phyloP scores from a whole-genome alignment of 2,329 filamentous ascomycete genomes.

The Ophiocordyceps camponoti-leonardi region DNA sequence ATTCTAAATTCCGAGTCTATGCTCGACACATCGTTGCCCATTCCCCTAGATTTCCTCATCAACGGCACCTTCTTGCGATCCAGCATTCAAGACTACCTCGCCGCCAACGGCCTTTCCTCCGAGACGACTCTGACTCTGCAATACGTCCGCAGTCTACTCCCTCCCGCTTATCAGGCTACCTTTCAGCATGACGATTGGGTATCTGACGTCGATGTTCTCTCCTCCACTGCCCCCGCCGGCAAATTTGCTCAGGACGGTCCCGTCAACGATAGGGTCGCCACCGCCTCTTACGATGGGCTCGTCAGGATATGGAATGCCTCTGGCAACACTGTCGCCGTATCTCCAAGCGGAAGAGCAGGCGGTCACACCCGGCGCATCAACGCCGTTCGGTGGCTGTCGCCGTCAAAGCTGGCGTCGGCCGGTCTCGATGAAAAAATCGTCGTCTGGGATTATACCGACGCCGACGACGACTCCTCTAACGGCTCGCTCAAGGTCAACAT shows the following conservation, averaged over 20 bases:
- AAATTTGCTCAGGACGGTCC: slow-evolving; percentile 18
- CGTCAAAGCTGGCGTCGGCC: slow-evolving; percentile 63
- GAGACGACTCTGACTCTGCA: slow-evolving; percentile 79
- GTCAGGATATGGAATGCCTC: slow-evolving; percentile 81
- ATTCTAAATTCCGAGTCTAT: slow-evolving; percentile 58
- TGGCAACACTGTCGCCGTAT: slow-evolving; percentile 68
- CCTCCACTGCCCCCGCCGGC: slow-evolving; percentile 43
- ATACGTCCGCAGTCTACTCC: slow-evolving; percentile 83
- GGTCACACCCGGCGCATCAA: slow-evolving; percentile 67
- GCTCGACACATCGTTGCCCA: slow-evolving; percentile 45
- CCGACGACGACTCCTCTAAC: slow-evolving; percentile 35
- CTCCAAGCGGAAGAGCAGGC: slow-evolving; percentile 44
- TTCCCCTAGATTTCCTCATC: slow-evolving; percentile 88
- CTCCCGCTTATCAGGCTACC: slow-evolving; percentile 73
- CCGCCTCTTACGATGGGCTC: slow-evolving; percentile 83
- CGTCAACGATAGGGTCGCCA: slow-evolving; percentile 48
- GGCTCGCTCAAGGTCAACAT: slow-evolving; percentile 52
- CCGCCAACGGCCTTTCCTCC: slow-evolving; percentile 68
- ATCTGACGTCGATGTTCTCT: slow-evolving; percentile 68
- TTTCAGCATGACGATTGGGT: slow-evolving; percentile 99
- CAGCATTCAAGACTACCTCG: slow-evolving; percentile 80
- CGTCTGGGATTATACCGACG: slow-evolving; percentile 75
- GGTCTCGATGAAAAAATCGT: slow-evolving; percentile 74
- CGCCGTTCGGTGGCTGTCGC: slow-evolving; percentile 66
- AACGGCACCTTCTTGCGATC: slow-evolving; percentile 85